Conservation (phyloP, 345 rosid genomes). For the Abelmoschus esculentus region DNA sequence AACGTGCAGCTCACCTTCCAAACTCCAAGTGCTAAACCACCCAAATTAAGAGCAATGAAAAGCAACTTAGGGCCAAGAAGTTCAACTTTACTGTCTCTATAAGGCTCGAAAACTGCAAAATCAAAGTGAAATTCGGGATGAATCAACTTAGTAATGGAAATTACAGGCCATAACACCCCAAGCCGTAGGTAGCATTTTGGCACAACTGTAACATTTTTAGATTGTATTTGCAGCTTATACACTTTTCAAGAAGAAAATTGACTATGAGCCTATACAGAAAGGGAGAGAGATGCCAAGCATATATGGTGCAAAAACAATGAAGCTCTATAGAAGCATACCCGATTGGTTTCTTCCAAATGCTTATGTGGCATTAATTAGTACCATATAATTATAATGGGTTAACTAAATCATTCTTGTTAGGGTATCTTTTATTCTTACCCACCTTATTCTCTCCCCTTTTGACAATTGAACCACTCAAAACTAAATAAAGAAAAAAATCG, state of each 20-base stretch:
- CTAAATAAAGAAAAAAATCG: neutral
- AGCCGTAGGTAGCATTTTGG: neutral
- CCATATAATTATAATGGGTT: too few relatives aligned
- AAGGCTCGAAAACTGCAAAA: slow-evolving; percentile 92
- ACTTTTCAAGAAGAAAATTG: neutral
- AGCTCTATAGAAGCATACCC: neutral
- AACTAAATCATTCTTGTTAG: neutral
- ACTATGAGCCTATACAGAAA: neutral
- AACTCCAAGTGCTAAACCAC: slow-evolving; percentile 83
- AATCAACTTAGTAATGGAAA: slow-evolving; percentile 1
- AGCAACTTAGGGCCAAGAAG: slow-evolving; percentile 82
- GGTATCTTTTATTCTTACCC: neutral
- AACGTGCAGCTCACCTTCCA: slow-evolving; percentile 67
- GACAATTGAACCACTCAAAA: neutral
- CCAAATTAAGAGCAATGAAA: slow-evolving; percentile 85
- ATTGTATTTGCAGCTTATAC: neutral
- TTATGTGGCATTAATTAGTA: neutral
- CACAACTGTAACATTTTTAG: neutral
- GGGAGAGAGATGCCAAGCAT: neutral
- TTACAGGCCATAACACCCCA: slow-evolving; percentile 6
- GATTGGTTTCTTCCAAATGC: neutral
- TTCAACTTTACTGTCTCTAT: slow-evolving; percentile 84
- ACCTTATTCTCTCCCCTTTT: slow-evolving; percentile 49
- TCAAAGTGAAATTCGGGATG: slow-evolving; percentile 29
- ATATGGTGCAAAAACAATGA: neutral